Evolutionary conservation across 768 basidiomycete species (phyloP).

Genomic region (Terana coerulea): DNA sequence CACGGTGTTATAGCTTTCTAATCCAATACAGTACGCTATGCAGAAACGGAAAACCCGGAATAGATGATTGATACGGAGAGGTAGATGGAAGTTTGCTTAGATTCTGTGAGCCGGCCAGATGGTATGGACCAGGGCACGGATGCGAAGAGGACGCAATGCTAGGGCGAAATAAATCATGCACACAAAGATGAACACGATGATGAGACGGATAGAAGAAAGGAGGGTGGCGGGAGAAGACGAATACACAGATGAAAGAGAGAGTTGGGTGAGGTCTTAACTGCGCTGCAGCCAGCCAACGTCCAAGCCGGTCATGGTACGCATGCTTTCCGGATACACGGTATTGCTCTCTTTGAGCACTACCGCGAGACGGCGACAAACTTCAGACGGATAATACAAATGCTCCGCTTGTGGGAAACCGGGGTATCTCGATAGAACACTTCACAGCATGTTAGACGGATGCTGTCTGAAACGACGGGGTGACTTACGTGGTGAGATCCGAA

Average conservation of each 20-base stretch:
- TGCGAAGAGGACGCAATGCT: too few species aligned
- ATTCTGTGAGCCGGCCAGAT: too few species aligned
- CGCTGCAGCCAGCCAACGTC: constrained; percentile 76
- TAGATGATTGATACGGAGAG: too few species aligned
- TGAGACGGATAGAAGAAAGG: not conserved
- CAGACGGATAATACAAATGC: constrained; percentile 76
- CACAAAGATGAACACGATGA: not conserved
- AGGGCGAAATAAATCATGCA: too few species aligned
- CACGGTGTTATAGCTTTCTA: too few species aligned
- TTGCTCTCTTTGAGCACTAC: constrained; percentile 75
- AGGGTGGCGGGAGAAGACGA: not conserved
- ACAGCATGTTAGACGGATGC: not conserved
- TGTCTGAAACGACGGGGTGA: constrained; percentile 5
- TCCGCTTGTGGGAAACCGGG: constrained; percentile 89
- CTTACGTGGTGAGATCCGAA: constrained; percentile 53
- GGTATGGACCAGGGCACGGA: too few species aligned
- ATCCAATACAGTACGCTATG: too few species aligned
- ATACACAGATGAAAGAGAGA: not conserved
- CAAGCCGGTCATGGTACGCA: constrained; percentile 77
- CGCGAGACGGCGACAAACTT: constrained; percentile 69
- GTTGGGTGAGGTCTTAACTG: not conserved
- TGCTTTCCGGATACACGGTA: constrained; percentile 64
- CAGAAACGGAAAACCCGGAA: too few species aligned
- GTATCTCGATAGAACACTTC: constrained; percentile 61
- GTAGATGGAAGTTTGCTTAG: too few species aligned